Evolutionary conservation across 306 rosid genomes (phyloP).

Genomic region (Glycine tomentella): DNA sequence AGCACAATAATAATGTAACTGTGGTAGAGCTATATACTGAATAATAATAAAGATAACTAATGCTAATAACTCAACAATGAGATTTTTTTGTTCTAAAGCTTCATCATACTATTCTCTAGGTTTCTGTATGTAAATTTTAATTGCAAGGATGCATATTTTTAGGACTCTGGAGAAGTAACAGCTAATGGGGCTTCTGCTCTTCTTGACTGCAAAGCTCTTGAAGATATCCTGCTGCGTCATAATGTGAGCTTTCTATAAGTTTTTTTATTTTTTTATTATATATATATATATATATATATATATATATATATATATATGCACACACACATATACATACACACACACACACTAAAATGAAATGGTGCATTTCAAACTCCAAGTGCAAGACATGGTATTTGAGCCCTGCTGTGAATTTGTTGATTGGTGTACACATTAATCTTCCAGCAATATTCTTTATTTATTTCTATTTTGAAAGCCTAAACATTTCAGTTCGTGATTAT

Average conservation of each 20-base stretch:
- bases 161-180: slow-evolving; percentile 88
- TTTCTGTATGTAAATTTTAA: slow-evolving; percentile 31
- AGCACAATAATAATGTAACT: neutral
- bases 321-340: too few relatives aligned
- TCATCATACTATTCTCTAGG: slow-evolving; percentile 19
- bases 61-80: neutral
- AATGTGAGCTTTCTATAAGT: slow-evolving; percentile 62
- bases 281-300: too few relatives aligned
- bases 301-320: too few relatives aligned
- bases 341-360: neutral
- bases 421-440: slow-evolving; percentile 27
- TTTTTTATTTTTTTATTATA: too few relatives aligned
- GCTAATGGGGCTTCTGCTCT: slow-evolving; percentile 72
- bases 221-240: slow-evolving; percentile 84
- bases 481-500: slow-evolving; percentile 34
- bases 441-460: slow-evolving; percentile 5
- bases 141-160: slow-evolving; percentile 38
- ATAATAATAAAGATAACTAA: neutral
- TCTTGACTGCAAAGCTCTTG: slow-evolving; percentile 76
- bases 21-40: neutral
- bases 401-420: slow-evolving; percentile 20
- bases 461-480: slow-evolving; percentile 4
- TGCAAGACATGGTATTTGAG: slow-evolving; percentile 38
- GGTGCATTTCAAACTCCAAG: slow-evolving; percentile 18
- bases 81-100: slow-evolving; percentile 26